Evolutionary conservation across 192 early-diverging fungal species (phyloP).

Genomic region (Linnemannia schmuckeri): DNA sequence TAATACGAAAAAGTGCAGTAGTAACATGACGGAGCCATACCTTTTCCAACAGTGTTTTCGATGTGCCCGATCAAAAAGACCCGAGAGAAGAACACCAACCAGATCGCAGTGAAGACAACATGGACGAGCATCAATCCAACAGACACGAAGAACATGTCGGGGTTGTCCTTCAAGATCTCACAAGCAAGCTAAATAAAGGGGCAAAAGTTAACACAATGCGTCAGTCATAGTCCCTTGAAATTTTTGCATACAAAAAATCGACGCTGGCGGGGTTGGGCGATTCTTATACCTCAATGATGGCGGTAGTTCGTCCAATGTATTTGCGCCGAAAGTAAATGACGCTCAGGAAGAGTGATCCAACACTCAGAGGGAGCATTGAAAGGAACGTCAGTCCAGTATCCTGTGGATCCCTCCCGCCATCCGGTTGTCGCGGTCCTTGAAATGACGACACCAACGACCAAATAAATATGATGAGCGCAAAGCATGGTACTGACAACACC

Average conservation of each 20-base stretch:
- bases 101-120: conserved; percentile 71
- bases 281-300: conserved; percentile 64
- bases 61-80: conserved; percentile 72
- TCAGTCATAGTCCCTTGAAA: background rate
- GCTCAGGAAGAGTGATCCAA: conserved; percentile 54
- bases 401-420: conserved; percentile 53
- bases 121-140: conserved; percentile 68
- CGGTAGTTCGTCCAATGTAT: conserved; percentile 64
- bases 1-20: background rate
- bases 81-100: conserved; percentile 76
- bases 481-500: conserved; percentile 58
- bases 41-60: conserved; percentile 5
- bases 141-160: conserved; percentile 75
- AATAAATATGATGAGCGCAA: conserved; percentile 60
- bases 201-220: background rate
- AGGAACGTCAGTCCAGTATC: conserved; percentile 62
- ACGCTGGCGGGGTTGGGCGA: background rate
- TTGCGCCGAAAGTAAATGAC: conserved; percentile 56
- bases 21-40: background rate
- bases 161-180: conserved; percentile 79
- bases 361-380: conserved; percentile 65
- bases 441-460: conserved; percentile 66
- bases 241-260: background rate
- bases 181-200: conserved; percentile 69
- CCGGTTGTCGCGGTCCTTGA: conserved; percentile 48